Evolutionary conservation across 2,329 filamentous ascomycete species (phyloP), one percentile per base, ranked within the genome.

Genomic region (Trichoderma sp.): DNA sequence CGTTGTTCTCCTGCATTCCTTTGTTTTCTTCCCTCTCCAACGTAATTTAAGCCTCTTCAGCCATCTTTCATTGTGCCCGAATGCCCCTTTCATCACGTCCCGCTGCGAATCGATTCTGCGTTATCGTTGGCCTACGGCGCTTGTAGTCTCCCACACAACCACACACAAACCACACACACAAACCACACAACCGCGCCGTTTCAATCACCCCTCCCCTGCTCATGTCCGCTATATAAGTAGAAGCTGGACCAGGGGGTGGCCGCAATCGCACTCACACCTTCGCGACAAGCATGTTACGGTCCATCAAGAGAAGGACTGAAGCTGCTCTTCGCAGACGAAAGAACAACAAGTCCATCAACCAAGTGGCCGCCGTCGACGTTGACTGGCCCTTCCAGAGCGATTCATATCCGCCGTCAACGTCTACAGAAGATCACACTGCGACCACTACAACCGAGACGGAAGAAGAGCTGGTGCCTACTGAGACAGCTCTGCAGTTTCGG

Each of bases 251-350:
- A 48, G 32, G 64, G 57, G 54, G 42, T 35, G 42, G 42, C 64
- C 42, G 56, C 39, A 53, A 53, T 22, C 54, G 60, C 45, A 54
- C 42, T 32, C 54, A 67, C 45, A 67, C 42, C 42, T 60, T 50
- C 19, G 57, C 37, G 12, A 57, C 45, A 61, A 67, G 66, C 58
- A 75, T 78, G 75, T 70, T 77, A 39, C 70, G 70, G 58, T 72
- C 71, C 54, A 56, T 72, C 22, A 73, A 70, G 63, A 72, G 71
- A 54, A 74, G 70, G 67, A 71, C 72, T n/a, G 71, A 69, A 39
- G 68, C 68, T 29, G 63, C 72, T 64, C 72, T 73, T 52, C 72
- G 71, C 64, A 75, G 70, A 63, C 61, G 67, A 39, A 68, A 67
- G 63, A 48, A 29, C n/a, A 66, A 66, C 42, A 53, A 27, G 29